Evolutionary conservation across 2,329 filamentous ascomycete genomes (phyloP), one percentile per base, ranked within the genome.

Genomic region (Hypomyces perniciosus): DNA sequence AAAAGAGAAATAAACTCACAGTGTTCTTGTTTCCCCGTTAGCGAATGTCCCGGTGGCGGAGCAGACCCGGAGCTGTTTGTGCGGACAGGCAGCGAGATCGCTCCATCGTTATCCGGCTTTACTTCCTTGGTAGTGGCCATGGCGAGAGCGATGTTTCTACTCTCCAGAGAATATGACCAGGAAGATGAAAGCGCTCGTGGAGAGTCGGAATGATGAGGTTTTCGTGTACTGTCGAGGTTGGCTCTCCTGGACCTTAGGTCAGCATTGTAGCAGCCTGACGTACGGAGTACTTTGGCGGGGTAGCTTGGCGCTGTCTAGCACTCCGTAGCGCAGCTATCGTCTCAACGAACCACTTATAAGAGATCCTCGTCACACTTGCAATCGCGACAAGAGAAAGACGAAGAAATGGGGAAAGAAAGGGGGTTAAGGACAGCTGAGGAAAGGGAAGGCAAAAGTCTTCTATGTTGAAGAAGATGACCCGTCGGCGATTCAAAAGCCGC

Each of bases 21-120:
- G 68, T 99, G 93, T 69, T 99, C 93, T 78, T 99, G 92, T 73
- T 96, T 97, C 59, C 93, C 93, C 0, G 91, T 96, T 65, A 99
- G 72, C 5, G 72, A 59, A 54, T 79, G 75, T 39, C 71, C 74
- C 3, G 71, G 64, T 44, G 72, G 67, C 50, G 69, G 64, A n/a
- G 61, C 56, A 34, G 57, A 57, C 50, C 57, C 61, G 54, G 56
- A 58, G 56, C 59, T 64, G 50, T 56, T 59, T 34, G 58, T 53
- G 48, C 62, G 65, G 54, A 68, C 57, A n/a, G 67, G 63, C 28
- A 67, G 54, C 51, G 65, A 37, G 41, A 54, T 54, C 41, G 54
- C 52, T 46, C 54, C 54, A 44, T 58, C 59, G 48, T 48, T 54
- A 40, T 52, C 60, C 48, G 61, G 54, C 56, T 58, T 56, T 54